phyloP scores from a whole-genome alignment of 495 filamentous ascomycete genomes.

The Aspergillus bridgeri region DNA sequence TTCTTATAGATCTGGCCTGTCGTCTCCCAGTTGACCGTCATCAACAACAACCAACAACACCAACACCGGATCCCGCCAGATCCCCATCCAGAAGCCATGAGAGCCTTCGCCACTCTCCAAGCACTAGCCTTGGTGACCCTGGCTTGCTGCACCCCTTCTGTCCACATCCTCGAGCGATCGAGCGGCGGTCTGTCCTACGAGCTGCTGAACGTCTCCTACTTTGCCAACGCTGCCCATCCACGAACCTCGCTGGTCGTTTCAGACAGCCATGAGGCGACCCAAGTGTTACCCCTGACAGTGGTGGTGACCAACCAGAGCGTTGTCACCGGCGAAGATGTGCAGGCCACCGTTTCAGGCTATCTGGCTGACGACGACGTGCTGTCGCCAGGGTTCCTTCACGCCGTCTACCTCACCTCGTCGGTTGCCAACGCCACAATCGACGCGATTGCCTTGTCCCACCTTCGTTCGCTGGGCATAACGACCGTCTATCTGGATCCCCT shows the following conservation, averaged over 20 bases:
- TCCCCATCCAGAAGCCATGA: no score
- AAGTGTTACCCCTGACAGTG: conserved; percentile 21
- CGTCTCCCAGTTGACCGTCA: not conserved
- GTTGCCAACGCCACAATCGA: not conserved
- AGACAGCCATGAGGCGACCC: conserved; percentile 2
- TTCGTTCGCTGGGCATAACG: not conserved
- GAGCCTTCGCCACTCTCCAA: not conserved
- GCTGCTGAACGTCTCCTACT: not conserved
- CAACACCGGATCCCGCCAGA: not conserved
- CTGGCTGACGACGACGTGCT: conserved; percentile 11
- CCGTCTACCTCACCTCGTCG: conserved; percentile 9
- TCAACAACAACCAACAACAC: not conserved
- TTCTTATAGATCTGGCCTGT: no score
- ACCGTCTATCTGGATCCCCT: conserved; percentile 1
- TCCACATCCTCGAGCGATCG: not conserved
- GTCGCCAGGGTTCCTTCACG: not conserved
- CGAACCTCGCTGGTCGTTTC: not conserved
- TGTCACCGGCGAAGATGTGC: conserved; percentile 16
- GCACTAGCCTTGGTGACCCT: no score
- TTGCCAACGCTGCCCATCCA: conserved; percentile 9
- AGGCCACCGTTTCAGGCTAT: conserved; percentile 8
- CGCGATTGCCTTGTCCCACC: conserved; percentile 10
- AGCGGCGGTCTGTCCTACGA: not conserved
- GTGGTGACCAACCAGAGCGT: conserved; percentile 14
- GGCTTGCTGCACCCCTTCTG: not conserved